A percentile compares a stretch with the other conserved stretches of the same genome.
phyloP scores from a whole-genome alignment of 805 yeast species.

The Isabelozyma gotoi region DNA sequence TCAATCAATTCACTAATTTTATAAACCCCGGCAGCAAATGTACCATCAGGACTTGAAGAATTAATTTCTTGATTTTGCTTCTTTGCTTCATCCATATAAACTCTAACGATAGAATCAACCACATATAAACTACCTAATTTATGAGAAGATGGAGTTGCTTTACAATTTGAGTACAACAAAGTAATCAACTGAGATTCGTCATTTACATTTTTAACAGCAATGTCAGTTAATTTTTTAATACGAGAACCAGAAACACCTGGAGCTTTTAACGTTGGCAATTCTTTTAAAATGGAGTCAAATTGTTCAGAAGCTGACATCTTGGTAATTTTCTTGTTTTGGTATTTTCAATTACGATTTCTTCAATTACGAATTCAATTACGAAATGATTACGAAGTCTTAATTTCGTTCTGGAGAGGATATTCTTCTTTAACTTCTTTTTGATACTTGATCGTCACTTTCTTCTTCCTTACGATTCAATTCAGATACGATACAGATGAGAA shows the following conservation, averaged over 20 bases:
- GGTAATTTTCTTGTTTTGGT: background rate
- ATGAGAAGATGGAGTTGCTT: constrained; percentile 72
- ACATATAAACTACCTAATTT: constrained; percentile 90
- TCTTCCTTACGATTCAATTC: background rate
- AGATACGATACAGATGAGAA: background rate
- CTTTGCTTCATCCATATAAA: constrained; percentile 72
- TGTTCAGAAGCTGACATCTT: constrained; percentile 15
- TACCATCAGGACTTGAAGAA: constrained; percentile 59
- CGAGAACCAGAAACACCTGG: constrained; percentile 97
- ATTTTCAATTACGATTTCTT: too few relatives aligned
- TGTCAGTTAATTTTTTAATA: constrained; percentile 78
- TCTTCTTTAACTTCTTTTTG: background rate
- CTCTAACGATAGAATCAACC: constrained; percentile 89
- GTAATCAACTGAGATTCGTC: constrained; percentile 57
- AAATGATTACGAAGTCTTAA: background rate
- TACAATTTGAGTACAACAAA: constrained; percentile 63
- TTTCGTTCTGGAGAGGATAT: background rate
- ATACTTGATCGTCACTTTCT: background rate
- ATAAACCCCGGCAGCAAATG: constrained; percentile 71
- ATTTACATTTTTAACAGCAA: constrained; percentile 67
- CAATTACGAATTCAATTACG: too few relatives aligned
- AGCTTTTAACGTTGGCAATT: constrained; percentile 60
- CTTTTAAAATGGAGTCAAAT: constrained; percentile 49
- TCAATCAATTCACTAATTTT: constrained; percentile 65
- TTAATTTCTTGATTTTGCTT: constrained; percentile 50